Evolutionary conservation across 805 yeast species (phyloP).

Genomic region (Yarrowia keelungensis): DNA sequence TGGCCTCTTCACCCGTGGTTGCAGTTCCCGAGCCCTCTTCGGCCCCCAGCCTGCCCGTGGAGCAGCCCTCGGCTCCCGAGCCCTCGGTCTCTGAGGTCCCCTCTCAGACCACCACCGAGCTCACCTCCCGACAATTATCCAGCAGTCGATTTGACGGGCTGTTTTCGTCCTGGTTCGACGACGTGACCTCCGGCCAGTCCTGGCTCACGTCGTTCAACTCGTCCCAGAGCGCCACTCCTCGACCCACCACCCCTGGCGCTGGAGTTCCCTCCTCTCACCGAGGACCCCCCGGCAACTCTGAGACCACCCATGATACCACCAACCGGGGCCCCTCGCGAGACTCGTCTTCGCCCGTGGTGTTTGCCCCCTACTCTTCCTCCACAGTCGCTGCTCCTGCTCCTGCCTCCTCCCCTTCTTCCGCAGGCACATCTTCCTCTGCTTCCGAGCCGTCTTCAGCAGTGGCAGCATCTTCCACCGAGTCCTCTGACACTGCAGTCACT

Average conservation of each 20-base stretch:
- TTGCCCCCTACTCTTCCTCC: constrained; percentile 11
- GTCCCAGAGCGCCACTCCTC: constrained; percentile 28
- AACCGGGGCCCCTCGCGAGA: background rate
- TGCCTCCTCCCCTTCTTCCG: background rate
- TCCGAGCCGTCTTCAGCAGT: constrained; percentile 13
- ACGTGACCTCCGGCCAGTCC: constrained; percentile 28
- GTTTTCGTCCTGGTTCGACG: constrained; percentile 25
- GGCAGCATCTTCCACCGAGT: constrained; percentile 35
- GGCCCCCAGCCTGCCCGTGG: background rate
- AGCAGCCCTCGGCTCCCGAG: background rate
- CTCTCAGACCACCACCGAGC: constrained; percentile 14
- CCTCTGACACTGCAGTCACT: constrained; percentile 1
- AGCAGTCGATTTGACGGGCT: constrained; percentile 20
- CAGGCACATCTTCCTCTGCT: constrained; percentile 34
- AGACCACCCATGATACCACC: constrained; percentile 13
- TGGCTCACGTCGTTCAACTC: constrained; percentile 28
- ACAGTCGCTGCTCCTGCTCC: constrained; percentile 33
- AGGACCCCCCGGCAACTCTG: background rate
- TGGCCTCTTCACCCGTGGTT: constrained; percentile 4
- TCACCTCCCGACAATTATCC: constrained; percentile 35
- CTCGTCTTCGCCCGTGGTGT: constrained; percentile 4
- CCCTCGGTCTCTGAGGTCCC: background rate
- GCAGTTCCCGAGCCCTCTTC: constrained; percentile 3
- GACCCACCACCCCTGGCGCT: constrained; percentile 22
- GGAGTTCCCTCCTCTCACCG: constrained; percentile 12